Conservation (phyloP, 352 stramenopile species). For the Phytophthora europaea region DNA sequence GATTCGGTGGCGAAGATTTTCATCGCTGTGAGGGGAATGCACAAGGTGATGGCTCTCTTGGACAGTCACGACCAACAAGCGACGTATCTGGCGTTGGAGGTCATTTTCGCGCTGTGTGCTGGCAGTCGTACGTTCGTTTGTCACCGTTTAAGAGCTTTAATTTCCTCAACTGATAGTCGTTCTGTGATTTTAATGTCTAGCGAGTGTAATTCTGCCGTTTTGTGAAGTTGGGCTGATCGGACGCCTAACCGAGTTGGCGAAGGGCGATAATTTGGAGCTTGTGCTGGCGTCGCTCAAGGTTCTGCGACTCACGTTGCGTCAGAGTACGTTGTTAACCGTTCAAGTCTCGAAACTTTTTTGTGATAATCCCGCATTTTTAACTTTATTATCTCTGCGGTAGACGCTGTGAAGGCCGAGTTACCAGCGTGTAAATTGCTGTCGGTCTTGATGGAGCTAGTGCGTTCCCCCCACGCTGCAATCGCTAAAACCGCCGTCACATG, state of each 20-base stretch:
- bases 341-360: background rate
- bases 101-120: constrained; percentile 61
- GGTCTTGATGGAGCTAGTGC: constrained; percentile 53
- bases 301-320: constrained; percentile 54
- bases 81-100: constrained; percentile 58
- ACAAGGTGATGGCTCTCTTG: constrained; percentile 58
- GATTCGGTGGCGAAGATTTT: constrained; percentile 61
- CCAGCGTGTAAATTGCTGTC: constrained; percentile 44
- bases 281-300: constrained; percentile 63
- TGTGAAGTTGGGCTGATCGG: constrained; percentile 55
- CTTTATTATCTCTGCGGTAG: constrained; percentile 16
- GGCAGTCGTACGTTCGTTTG: constrained; percentile 47
- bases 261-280: constrained; percentile 44
- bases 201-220: constrained; percentile 51
- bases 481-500: constrained; percentile 62
- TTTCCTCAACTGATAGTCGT: background rate
- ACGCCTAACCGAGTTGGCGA: constrained; percentile 43
- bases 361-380: too few relatives aligned
- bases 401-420: constrained; percentile 49
- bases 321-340: constrained; percentile 43
- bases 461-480: constrained; percentile 48
- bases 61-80: constrained; percentile 40
- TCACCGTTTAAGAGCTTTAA: background rate
- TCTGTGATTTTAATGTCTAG: constrained; percentile 19
- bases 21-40: constrained; percentile 53